Evolutionary conservation across 2,329 filamentous ascomycete genomes (phyloP).

Genomic region (Fusarium sp.): DNA sequence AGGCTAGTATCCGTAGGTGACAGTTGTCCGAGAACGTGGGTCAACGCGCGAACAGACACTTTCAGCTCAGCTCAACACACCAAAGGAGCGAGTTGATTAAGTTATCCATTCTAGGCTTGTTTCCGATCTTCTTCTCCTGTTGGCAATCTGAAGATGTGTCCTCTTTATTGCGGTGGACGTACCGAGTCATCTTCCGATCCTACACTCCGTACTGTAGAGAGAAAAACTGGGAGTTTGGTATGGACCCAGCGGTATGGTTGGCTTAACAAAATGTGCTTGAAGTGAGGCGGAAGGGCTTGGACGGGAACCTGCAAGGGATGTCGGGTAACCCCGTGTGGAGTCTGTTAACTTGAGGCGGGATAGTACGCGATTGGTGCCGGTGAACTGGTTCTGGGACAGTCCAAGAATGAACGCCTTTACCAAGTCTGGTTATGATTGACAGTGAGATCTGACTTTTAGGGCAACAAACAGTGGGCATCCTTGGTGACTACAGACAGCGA

Average conservation of each 20-base stretch:
- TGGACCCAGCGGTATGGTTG: constrained; percentile 33
- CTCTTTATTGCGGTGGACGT: neutral
- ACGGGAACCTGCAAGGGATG: constrained; percentile 36
- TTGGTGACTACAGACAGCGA: constrained; percentile 13
- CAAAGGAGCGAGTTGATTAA: neutral
- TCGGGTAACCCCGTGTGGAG: constrained; percentile 44
- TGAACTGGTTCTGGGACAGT: constrained; percentile 41
- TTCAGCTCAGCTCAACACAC: constrained; percentile 20
- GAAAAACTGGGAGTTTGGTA: neutral
- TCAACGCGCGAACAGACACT: constrained; percentile 12
- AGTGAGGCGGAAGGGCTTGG: constrained; percentile 40
- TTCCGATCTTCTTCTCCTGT: neutral
- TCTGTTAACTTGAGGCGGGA: constrained; percentile 38
- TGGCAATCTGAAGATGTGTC: neutral
- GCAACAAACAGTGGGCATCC: constrained; percentile 2
- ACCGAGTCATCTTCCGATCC: neutral
- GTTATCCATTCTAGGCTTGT: neutral
- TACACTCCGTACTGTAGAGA: neutral
- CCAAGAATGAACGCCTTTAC: constrained; percentile 33
- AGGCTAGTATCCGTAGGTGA: constrained; percentile 14
- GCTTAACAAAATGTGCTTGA: constrained; percentile 27
- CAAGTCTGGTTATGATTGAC: constrained; percentile 33
- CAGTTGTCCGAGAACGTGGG: constrained; percentile 25
- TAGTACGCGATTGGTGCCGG: constrained; percentile 43
- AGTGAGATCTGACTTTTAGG: constrained; percentile 26